A percentile compares a stretch with the other conserved stretches of the same genome.
These are phyloP conservation scores for Aspergillus sp. DNA, from an alignment of 2,329 filamentous ascomycete genomes.

Conservation along the genomic window DNA sequence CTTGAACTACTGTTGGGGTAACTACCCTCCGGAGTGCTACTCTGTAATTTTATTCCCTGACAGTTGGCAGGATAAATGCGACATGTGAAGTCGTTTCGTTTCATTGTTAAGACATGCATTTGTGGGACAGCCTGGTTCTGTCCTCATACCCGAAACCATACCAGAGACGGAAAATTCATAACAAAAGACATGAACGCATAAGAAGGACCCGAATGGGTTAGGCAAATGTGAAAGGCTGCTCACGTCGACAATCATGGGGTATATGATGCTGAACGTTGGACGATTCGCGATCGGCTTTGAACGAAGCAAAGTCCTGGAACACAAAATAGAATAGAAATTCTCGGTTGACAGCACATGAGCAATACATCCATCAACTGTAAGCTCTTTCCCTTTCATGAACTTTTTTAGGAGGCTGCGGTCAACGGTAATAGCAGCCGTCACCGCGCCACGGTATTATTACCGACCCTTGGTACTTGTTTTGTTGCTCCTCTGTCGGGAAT, in stretches of 20 bases:
- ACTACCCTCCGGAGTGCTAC: no score
- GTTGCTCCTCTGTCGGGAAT: slow-evolving; percentile 20
- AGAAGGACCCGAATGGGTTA: not conserved
- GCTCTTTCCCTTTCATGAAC: no score
- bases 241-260: not conserved
- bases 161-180: not conserved
- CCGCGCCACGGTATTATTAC: slow-evolving; percentile 8
- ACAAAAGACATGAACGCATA: not conserved
- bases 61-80: no score
- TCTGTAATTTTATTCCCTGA: no score
- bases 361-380: no score
- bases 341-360: no score
- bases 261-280: not conserved
- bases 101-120: slow-evolving; percentile 1
- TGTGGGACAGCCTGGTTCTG: slow-evolving; percentile 3
- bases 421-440: no score
- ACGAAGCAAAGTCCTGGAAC: no score
- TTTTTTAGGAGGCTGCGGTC: no score
- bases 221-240: not conserved
- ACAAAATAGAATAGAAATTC: no score
- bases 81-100: not conserved
- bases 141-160: not conserved
- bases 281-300: not conserved
- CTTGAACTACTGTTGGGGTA: no score
- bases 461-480: slow-evolving; percentile 21